Base-by-base conservation (phyloP, 2,329 filamentous ascomycete species). In the Nemania sp. region DNA sequence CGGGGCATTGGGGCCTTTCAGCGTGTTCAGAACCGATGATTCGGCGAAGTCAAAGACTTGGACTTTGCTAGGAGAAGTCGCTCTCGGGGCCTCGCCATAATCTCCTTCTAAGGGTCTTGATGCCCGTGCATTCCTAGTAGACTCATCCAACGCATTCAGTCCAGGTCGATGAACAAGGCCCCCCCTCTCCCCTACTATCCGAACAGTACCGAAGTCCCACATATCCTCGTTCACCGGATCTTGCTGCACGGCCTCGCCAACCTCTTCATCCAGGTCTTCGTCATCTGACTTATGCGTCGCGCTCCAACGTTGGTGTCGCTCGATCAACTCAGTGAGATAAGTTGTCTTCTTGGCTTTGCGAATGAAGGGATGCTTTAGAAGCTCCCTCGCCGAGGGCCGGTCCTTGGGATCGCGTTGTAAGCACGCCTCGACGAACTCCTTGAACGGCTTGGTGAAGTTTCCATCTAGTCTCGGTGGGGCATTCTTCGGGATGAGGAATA, bases 181-280 rank as follows among this genome's bases (percentile, higher is more conserved):
- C 62, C 87, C 87, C 29, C 86, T 83, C 55, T 88, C 86, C 34
- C 84, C 85, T n/a, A 89, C 87, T 5, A 96, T 88, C 58, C 93
- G 85, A 54, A 99, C 91, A 0, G 95, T 99, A 45, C 95, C 95
- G 79, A 99, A 99, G 75, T 99, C 95, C 95, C 95, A 99, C 73
- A 98, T 86, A 74, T 98, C 95, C 73, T 97, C 91, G 63, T 89
- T 83, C 7, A 85, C 79, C 17, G 78, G 78, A 65, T 80, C 77
- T 35, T 90, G 83, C 59, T 88, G 83, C 1, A 80, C 76, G n/a
- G 77, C 77, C 12, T 81, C 78, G 48, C 85, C 82, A 39, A 84
- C 81, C 9, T 80, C 81, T 20, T 90, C 87, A 29, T 83, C 80
- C 25, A 85, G 83, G 7, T 92, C 90, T 1, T 90, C 86, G 13